Conservation (phyloP, 805 yeast species). For the Helenozyma rhizophorensis region DNA sequence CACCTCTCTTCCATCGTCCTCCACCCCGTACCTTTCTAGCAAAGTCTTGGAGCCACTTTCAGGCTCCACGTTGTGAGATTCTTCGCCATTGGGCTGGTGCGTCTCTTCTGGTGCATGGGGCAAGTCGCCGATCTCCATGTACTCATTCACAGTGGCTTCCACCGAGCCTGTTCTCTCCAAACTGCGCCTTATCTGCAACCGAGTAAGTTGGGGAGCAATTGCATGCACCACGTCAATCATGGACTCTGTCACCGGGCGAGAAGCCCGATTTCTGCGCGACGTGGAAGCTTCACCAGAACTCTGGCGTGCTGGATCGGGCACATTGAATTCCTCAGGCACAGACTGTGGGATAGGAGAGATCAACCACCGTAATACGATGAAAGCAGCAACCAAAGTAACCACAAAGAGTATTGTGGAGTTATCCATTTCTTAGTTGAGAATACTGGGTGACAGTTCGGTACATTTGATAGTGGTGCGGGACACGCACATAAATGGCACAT, state of each 20-base stretch:
- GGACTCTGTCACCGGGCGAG: slow-evolving; percentile 51
- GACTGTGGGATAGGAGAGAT: slow-evolving; percentile 52
- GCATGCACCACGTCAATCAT: slow-evolving; percentile 87
- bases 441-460: no score
- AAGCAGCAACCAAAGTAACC: slow-evolving; percentile 45
- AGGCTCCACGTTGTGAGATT: background rate
- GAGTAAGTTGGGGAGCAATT: slow-evolving; percentile 69
- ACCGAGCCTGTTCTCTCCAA: slow-evolving; percentile 76
- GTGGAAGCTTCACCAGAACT: background rate
- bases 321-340: slow-evolving; percentile 16
- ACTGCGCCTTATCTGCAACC: slow-evolving; percentile 68
- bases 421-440: no score
- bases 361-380: slow-evolving; percentile 63
- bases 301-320: slow-evolving; percentile 11
- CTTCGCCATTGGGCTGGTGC: slow-evolving; percentile 1
- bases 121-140: slow-evolving; percentile 55
- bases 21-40: slow-evolving; percentile 41
- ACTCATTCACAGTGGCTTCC: slow-evolving; percentile 72
- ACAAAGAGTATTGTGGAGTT: slow-evolving; percentile 50
- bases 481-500: no score
- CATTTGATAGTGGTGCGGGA: no score
- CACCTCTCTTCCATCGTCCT: slow-evolving; percentile 17
- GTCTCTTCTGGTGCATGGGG: slow-evolving; percentile 49
- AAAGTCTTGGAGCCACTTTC: slow-evolving; percentile 11
- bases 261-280: slow-evolving; percentile 7